A percentile compares a stretch with the other conserved stretches of the same genome.
These are phyloP conservation scores for Botrytis byssoidea DNA, from an alignment of 2,329 filamentous ascomycete genomes.

Conservation along the genomic window DNA sequence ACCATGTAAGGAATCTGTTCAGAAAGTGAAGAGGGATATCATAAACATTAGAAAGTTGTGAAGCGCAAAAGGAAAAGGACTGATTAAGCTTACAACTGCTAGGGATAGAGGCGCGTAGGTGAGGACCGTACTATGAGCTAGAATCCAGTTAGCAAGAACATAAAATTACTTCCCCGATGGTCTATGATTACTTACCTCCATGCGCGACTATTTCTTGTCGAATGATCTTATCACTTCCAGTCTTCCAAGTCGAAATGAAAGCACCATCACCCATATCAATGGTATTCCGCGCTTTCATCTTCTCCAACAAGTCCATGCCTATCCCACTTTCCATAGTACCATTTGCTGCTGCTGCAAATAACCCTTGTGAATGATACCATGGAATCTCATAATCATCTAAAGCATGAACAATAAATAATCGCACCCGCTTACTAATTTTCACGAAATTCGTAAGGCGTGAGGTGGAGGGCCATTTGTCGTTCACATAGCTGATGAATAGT, in stretches of 20 bases:
- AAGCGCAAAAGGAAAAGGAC: not conserved
- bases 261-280: constrained; percentile 38
- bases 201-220: constrained; percentile 37
- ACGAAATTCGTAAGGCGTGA: constrained; percentile 61
- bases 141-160: not conserved
- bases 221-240: constrained; percentile 36
- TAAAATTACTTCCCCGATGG: constrained; percentile 23
- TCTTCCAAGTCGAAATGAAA: constrained; percentile 39
- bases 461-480: constrained; percentile 80
- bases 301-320: constrained; percentile 30
- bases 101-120: constrained; percentile 62
- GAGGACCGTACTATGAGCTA: constrained; percentile 70
- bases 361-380: constrained; percentile 63
- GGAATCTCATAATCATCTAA: constrained; percentile 80
- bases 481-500: constrained; percentile 60
- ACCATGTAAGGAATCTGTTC: not conserved
- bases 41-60: too few relatives aligned
- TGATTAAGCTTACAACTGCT: constrained; percentile 46
- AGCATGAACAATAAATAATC: constrained; percentile 75
- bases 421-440: constrained; percentile 52
- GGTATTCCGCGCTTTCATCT: constrained; percentile 37
- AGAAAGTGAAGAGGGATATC: not conserved
- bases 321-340: constrained; percentile 45
- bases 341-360: constrained; percentile 60
- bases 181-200: constrained; percentile 34